Percentiles rank a stretch among this genome's conserved stretches.
Conservation (phyloP, 495 filamentous ascomycete genomes). For the Trypethelium eluteriae region DNA sequence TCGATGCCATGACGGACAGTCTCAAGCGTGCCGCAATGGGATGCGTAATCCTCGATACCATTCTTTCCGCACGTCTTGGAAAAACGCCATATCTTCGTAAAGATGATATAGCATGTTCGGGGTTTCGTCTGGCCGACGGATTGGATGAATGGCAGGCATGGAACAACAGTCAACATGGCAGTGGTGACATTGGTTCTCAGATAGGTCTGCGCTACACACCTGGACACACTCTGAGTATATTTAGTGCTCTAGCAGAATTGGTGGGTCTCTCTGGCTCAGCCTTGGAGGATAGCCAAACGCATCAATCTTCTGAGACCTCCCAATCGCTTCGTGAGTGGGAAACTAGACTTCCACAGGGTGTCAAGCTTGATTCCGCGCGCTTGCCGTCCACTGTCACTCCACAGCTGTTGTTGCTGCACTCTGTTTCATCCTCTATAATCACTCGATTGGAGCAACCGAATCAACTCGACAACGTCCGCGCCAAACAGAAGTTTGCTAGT, state of each 20-base stretch:
- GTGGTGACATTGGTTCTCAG: neutral
- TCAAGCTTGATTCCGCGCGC: neutral
- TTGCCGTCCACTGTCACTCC: neutral
- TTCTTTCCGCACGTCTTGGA: neutral
- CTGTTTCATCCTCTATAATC: neutral
- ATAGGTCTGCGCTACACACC: neutral
- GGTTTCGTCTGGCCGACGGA: neutral
- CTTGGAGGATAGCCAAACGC: neutral
- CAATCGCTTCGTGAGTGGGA: neutral
- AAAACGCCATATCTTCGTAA: neutral
- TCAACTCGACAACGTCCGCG: neutral
- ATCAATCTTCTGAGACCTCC: neutral
- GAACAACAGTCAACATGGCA: neutral
- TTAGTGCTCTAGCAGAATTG: neutral
- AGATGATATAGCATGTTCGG: neutral
- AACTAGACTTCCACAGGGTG: neutral
- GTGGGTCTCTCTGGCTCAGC: neutral
- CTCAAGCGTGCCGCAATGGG: neutral
- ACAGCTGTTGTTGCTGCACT: neutral
- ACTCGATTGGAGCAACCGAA: neutral
- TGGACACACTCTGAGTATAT: neutral
- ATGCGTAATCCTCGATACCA: neutral
- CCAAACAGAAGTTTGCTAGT: neutral
- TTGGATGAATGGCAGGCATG: neutral
- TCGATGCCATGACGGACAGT: neutral